A percentile compares a stretch with the other conserved stretches of the same genome.
Conservation (phyloP, 192 early-diverging fungal species). For the Dissophora globulifera region DNA sequence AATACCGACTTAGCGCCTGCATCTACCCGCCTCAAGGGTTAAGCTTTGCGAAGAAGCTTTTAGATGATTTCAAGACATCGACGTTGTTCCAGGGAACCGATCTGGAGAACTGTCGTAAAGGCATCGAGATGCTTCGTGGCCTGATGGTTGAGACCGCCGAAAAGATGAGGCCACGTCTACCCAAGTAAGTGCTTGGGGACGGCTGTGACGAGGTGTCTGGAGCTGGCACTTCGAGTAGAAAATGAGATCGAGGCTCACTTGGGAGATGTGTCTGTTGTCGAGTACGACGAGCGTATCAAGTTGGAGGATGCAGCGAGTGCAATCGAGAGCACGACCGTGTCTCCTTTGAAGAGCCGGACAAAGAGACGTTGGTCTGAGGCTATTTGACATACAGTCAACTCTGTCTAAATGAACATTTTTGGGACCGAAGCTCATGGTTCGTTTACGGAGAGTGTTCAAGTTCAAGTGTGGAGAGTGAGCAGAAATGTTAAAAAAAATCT, state of each 20-base stretch:
- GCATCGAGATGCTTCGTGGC: constrained; percentile 6
- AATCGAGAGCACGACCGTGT: background rate
- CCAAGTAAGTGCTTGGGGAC: background rate
- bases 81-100: constrained; percentile 9
- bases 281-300: constrained; percentile 3
- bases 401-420: no score
- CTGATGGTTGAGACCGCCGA: constrained; percentile 3
- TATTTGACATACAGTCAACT: no score
- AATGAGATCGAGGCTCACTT: constrained; percentile 13
- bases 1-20: constrained; percentile 25
- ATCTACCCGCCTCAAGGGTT: constrained; percentile 24
- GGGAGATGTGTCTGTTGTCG: background rate
- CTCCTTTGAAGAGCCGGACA: background rate
- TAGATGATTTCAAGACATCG: constrained; percentile 19
- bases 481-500: no score
- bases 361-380: constrained; percentile 9
- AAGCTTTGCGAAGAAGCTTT: constrained; percentile 14
- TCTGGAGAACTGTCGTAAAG: background rate
- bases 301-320: constrained; percentile 5
- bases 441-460: no score
- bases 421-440: no score
- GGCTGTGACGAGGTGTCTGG: constrained; percentile 6
- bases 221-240: constrained; percentile 11
- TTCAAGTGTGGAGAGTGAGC: no score
- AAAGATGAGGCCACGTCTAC: constrained; percentile 3